Evolutionary conservation across 805 yeast genomes (phyloP).

Genomic region (Zygoascus flipseniorum): DNA sequence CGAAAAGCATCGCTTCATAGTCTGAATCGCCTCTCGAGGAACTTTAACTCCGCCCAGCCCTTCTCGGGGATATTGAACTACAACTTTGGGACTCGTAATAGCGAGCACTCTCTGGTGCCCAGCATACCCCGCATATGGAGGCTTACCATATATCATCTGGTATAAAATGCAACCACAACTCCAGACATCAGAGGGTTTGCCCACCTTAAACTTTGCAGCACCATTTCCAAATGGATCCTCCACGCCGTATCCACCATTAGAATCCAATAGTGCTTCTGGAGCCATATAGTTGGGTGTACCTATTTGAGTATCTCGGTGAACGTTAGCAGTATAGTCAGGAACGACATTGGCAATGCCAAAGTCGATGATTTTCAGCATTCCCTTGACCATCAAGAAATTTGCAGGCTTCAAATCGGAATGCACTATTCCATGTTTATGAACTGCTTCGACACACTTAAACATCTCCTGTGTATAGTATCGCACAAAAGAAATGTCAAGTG

Average conservation of each 20-base stretch:
- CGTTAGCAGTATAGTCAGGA: constrained; percentile 83
- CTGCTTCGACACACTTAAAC: constrained; percentile 73
- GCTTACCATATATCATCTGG: constrained; percentile 89
- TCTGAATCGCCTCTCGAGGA: constrained; percentile 58
- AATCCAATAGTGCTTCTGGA: constrained; percentile 82
- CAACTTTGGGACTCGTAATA: constrained; percentile 75
- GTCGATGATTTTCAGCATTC: constrained; percentile 80
- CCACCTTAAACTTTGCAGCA: constrained; percentile 57
- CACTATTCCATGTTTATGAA: constrained; percentile 80
- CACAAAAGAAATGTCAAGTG: constrained; percentile 66
- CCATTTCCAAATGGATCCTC: constrained; percentile 1
- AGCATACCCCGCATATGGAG: constrained; percentile 76
- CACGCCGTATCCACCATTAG: constrained; percentile 21
- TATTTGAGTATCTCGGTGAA: constrained; percentile 81
- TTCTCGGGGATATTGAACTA: constrained; percentile 53
- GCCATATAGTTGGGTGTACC: constrained; percentile 99
- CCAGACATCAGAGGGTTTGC: constrained; percentile 95
- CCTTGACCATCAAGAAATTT: constrained; percentile 51
- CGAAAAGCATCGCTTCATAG: constrained; percentile 62
- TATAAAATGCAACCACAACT: constrained; percentile 94
- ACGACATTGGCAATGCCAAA: constrained; percentile 89
- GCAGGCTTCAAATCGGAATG: constrained; percentile 72
- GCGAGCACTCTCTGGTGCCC: constrained; percentile 76
- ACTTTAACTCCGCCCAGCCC: constrained; percentile 58
- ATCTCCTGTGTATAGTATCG: constrained; percentile 72